A percentile compares a stretch with the other conserved stretches of the same genome.
Evolutionary conservation across 164 flowering plant genomes (phyloP).

Genomic region (Kingdonia uniflora): DNA sequence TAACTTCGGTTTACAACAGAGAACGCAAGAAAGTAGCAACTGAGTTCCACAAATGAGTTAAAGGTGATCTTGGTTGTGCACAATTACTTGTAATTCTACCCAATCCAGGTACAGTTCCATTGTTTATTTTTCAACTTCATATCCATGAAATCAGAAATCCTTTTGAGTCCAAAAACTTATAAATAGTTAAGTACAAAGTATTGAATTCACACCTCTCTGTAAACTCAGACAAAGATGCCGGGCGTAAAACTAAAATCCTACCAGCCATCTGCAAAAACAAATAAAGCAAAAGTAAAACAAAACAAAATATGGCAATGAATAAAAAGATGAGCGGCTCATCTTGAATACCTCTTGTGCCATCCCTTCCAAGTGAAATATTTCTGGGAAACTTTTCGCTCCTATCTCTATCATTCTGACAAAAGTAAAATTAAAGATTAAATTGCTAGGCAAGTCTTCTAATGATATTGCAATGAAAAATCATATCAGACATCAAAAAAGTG

Average conservation of each 20-base stretch:
- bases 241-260: slow-evolving; percentile 66
- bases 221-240: slow-evolving; percentile 64
- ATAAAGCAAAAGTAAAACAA: not conserved
- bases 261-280: slow-evolving; percentile 64
- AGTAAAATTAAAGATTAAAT: not conserved
- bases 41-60: no score
- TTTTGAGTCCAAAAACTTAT: no score
- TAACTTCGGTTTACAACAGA: not conserved
- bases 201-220: slow-evolving; percentile 49
- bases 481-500: not conserved
- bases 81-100: no score
- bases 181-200: no score
- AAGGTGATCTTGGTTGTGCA: no score
- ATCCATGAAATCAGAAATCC: no score
- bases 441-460: slow-evolving; percentile 1
- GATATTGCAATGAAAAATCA: not conserved
- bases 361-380: slow-evolving; percentile 53
- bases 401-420: slow-evolving; percentile 67
- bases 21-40: no score
- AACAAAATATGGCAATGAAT: not conserved
- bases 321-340: not conserved
- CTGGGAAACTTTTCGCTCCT: slow-evolving; percentile 67
- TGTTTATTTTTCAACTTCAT: no score
- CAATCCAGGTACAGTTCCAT: no score
- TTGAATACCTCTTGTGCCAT: slow-evolving; percentile 59